Base-by-base conservation (phyloP, 2,329 filamentous ascomycete species). In the Hawksworthiomyces lignivorus region DNA sequence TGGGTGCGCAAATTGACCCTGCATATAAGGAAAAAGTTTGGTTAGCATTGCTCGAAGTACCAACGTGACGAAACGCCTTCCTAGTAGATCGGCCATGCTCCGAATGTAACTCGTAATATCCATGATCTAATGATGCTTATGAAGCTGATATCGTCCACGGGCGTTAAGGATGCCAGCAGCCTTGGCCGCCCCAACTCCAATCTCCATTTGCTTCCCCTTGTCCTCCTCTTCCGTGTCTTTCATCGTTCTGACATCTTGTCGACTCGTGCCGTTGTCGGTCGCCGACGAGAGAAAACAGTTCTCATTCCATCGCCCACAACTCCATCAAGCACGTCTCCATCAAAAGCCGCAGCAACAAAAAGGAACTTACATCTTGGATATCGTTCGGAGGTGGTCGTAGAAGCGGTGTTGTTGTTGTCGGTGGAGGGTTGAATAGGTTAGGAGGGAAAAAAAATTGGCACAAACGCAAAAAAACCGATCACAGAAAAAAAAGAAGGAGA, bases 1-100 rank as follows among this genome's bases (percentile, higher is more conserved):
- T 98, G 94, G 72, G 92, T 97, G 73, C 84, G 84, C 74, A 98
- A 85, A 72, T 97, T 97, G 85, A 95, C 89, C 92, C 92, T 98
- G 69, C 59, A 59, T 31, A 31, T 20, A n/a, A 32, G 32, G 55
- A 72, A 70, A 11, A 65, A 34, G 20, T 17, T 36, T 18, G 5
- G 17, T 35, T 22, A 39, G 35, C 14, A 9, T 12, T 27, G n/a
- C n/a, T n/a, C n/a, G n/a, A n/a, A n/a, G n/a, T n/a, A n/a, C n/a
- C n/a, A n/a, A n/a, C n/a, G n/a, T n/a, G n/a, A n/a, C n/a, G n/a
- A n/a, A n/a, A n/a, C 19, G 12, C 14, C 7, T 36, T 5, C 5
- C 36, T 32, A 14, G 5, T 30, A 14, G 24, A 8, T 12, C 8
- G 24, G 24, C 12, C 24, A 26, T 12, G 12, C 24, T 26, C 12